phyloP scores from a whole-genome alignment of 139 green algal genomes.

The Ulvella scutata region DNA sequence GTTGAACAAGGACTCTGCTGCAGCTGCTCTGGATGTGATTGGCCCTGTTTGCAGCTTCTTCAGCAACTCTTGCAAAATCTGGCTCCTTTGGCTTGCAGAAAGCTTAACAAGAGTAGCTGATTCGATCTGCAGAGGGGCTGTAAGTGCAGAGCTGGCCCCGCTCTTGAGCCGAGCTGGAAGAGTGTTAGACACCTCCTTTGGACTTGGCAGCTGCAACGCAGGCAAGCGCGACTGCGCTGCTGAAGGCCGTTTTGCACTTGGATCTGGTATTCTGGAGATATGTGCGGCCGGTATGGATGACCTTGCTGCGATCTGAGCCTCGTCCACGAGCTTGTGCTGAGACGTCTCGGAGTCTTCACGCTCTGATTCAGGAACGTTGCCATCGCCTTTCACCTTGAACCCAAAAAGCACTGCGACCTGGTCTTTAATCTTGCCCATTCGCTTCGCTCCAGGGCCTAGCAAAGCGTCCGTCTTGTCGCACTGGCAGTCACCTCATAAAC shows the following conservation, averaged over 20 bases:
- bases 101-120: neutral
- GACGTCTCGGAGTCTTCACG: neutral
- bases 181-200: no score
- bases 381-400: neutral
- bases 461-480: no score
- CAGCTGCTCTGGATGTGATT: neutral
- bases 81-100: neutral
- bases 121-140: neutral
- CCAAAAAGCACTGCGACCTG: neutral
- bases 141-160: neutral
- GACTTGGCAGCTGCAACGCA: no score
- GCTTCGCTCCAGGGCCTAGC: neutral
- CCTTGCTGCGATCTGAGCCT: no score
- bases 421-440: slow-evolving; percentile 1
- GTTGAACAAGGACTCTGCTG: slow-evolving; percentile 23
- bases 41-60: neutral
- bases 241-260: no score
- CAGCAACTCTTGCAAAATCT: neutral
- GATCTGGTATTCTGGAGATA: no score
- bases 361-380: neutral
- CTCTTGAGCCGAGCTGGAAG: no score
- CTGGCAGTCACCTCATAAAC: no score
- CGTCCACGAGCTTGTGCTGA: no score
- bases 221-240: no score
- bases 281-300: no score